Conservation (phyloP, 345 rosid genomes). For the Citrus medica region DNA sequence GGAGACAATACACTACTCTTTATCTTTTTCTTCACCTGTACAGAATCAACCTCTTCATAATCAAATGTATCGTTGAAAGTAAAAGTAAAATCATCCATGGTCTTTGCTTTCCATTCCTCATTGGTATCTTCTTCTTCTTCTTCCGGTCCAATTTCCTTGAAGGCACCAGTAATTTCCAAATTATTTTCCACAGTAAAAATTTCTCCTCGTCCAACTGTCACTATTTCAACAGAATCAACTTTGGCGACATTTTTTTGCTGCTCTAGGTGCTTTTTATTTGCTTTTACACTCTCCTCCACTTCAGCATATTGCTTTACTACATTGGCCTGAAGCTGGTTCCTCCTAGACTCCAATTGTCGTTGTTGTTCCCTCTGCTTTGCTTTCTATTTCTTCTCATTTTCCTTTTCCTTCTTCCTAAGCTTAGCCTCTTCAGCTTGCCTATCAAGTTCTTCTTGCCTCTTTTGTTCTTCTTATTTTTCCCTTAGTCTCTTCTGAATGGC, state of each 20-base stretch:
- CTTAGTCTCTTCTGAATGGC: conserved; percentile 56
- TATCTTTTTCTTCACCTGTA: conserved; percentile 50
- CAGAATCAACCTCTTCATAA: conserved; percentile 75
- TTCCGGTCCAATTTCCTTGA: conserved; percentile 51
- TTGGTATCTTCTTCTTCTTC: conserved; percentile 55
- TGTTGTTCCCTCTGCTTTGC: conserved; percentile 83
- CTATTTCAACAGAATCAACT: conserved; percentile 40
- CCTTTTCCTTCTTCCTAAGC: conserved; percentile 80
- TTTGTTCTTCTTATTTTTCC: conserved; percentile 61
- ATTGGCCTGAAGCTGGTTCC: conserved; percentile 68
- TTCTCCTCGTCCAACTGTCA: conserved; percentile 40
- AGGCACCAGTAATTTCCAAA: conserved; percentile 37
- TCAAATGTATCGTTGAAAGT: conserved; percentile 73
- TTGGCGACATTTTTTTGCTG: conserved; percentile 30
- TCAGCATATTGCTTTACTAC: conserved; percentile 64
- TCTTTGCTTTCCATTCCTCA: conserved; percentile 93
- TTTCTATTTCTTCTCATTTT: conserved; percentile 89
- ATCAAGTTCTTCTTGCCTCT: conserved; percentile 78
- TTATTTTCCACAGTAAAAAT: conserved; percentile 37
- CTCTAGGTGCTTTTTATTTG: conserved; percentile 37
- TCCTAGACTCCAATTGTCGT: conserved; percentile 74
- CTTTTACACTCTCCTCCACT: conserved; percentile 41
- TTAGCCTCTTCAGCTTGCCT: conserved; percentile 92
- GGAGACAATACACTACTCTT: conserved; percentile 32
- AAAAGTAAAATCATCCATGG: conserved; percentile 83